Evolutionary conservation across 768 basidiomycete species (phyloP), one percentile per base, ranked within the genome.

Genomic region (Tulasnella sp.): DNA sequence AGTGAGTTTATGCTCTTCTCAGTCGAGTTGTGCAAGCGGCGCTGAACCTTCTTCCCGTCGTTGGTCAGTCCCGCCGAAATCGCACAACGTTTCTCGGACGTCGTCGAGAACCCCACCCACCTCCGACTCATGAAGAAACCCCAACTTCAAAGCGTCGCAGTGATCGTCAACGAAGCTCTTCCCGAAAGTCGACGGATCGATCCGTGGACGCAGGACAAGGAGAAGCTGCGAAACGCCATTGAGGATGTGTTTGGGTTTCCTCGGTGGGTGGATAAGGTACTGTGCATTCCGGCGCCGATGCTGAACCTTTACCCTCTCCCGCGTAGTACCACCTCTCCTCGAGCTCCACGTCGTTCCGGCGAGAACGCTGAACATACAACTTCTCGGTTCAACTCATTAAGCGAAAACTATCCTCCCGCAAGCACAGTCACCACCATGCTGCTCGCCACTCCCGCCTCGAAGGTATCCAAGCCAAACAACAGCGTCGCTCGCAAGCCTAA

Each of bases 191-290:
- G 54, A 12, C 73, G 54, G 31, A 58, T 74, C 22, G 73, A 74
- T 6, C 29, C 38, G 1, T 74, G 73, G 73, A 54, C 38, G 11
- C 42, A 58, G 6, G 52, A 39, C 73, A 74, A 74, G 54, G 73
- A 74, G 17, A 49, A 64, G 36, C 73, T 74, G 31, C 42, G 73
- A 9, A 64, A 74, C 52, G 42, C 73, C 5, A 49, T 74, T 25
- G 73, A 74, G 37, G 73, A 74, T n/a, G 73, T 64, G 3, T 74
- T 74, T 22, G 54, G 73, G 2, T 74, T 74, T 38, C 73, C 73
- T 29, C 25, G 73, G 73, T 74, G 11, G 9, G 71, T 52, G 40
- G 71, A 52, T 72, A n/a, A n/a, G n/a, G n/a, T 42, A 31, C 19
- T 42, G 40, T n/a, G 11, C n/a, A 22, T 29, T 54, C 31, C 8